Evolutionary conservation across 164 flowering plant genomes (phyloP).

Genomic region (Magnolia changhungtana): DNA sequence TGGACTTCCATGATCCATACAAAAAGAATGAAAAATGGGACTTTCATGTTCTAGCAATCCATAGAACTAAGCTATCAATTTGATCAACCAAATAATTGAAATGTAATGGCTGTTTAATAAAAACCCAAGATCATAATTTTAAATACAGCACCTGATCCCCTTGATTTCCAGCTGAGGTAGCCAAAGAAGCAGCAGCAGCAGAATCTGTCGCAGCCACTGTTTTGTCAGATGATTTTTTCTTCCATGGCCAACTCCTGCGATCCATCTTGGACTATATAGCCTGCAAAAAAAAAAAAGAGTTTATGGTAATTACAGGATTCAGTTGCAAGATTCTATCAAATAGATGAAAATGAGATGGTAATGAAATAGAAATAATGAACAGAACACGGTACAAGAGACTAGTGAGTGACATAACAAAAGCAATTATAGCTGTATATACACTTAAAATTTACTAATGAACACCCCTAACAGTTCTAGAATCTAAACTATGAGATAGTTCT

Average conservation of each 20-base stretch:
- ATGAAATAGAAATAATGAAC: slow-evolving; percentile 1
- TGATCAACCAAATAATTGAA: neutral
- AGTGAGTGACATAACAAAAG: neutral
- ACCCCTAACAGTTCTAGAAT: neutral
- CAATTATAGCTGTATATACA: neutral
- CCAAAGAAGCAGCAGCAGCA: slow-evolving; percentile 41
- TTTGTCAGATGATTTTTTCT: slow-evolving; percentile 87
- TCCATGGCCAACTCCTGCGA: slow-evolving; percentile 96
- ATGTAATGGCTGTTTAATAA: neutral
- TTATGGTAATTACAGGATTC: neutral
- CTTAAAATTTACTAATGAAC: neutral
- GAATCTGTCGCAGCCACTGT: slow-evolving; percentile 44
- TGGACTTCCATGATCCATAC: neutral
- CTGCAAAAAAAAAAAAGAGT: slow-evolving; percentile 10
- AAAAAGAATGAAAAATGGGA: neutral
- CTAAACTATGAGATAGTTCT: neutral
- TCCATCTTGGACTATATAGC: slow-evolving; percentile 46
- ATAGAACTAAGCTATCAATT: neutral
- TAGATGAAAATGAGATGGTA: neutral
- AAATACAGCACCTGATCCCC: slow-evolving; percentile 41
- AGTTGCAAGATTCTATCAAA: neutral
- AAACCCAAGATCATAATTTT: slow-evolving; percentile 3
- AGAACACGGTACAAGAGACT: neutral
- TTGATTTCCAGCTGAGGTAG: slow-evolving; percentile 39
- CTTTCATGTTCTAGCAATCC: neutral